Evolutionary conservation across 2,329 filamentous ascomycete genomes (phyloP).

Genomic region (Lizonia empirigonia): DNA sequence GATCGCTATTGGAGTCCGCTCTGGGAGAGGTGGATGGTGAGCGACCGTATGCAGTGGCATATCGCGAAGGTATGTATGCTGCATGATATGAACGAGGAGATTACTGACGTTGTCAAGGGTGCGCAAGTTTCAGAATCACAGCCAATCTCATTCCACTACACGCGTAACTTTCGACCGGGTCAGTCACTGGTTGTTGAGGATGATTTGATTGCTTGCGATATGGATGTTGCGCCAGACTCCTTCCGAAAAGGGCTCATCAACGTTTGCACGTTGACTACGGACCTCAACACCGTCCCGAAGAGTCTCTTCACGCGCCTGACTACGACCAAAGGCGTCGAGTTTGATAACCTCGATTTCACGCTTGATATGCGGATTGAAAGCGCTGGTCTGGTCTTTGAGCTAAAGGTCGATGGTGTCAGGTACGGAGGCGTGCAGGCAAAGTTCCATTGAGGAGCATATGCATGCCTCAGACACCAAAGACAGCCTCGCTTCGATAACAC

Average conservation of each 20-base stretch:
- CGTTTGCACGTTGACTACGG: slow-evolving; percentile 81
- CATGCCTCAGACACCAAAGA: background rate
- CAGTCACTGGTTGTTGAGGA: slow-evolving; percentile 80
- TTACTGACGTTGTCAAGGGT: slow-evolving; percentile 55
- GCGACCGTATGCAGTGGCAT: slow-evolving; percentile 84
- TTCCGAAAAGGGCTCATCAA: slow-evolving; percentile 63
- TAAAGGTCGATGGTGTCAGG: slow-evolving; percentile 77
- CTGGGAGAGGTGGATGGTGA: slow-evolving; percentile 84
- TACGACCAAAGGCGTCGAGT: slow-evolving; percentile 79
- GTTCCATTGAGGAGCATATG: slow-evolving; percentile 63
- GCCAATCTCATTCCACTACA: slow-evolving; percentile 83
- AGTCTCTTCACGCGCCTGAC: slow-evolving; percentile 75
- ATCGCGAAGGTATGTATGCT: slow-evolving; percentile 68
- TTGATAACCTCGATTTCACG: slow-evolving; percentile 81
- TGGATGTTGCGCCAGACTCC: slow-evolving; percentile 66
- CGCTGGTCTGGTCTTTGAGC: slow-evolving; percentile 75
- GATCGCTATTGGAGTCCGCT: slow-evolving; percentile 80
- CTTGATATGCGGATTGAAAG: slow-evolving; percentile 83
- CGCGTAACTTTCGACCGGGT: slow-evolving; percentile 79
- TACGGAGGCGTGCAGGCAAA: slow-evolving; percentile 80
- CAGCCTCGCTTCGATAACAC: background rate
- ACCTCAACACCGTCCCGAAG: slow-evolving; percentile 75
- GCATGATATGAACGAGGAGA: no score
- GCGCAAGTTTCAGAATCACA: slow-evolving; percentile 74
- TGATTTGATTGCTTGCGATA: slow-evolving; percentile 77